phyloP scores from a whole-genome alignment of 1,284 basidiomycete genomes.

The Phylloboletellus chloephorus region DNA sequence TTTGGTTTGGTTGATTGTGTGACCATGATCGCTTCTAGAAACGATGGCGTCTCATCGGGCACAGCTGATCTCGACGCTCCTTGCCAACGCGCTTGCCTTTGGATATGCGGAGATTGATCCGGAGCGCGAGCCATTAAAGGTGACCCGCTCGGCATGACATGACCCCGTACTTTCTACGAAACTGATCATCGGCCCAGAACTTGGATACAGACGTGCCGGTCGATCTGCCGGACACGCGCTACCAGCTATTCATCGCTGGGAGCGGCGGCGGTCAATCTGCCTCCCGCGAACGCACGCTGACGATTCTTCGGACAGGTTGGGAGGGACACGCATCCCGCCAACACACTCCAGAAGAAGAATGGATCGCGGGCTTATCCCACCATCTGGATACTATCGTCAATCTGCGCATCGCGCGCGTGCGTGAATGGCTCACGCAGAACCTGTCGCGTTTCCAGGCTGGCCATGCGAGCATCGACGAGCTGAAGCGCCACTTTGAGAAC shows the following conservation, averaged over 20 bases:
- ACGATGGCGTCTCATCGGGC: constrained; percentile 52
- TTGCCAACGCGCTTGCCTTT: constrained; percentile 42
- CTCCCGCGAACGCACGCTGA: constrained; percentile 31
- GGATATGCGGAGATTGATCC: constrained; percentile 44
- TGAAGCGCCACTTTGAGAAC: constrained; percentile 43
- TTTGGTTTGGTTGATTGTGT: neutral
- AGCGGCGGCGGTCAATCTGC: constrained; percentile 16
- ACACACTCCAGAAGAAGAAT: constrained; percentile 34
- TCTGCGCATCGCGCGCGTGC: constrained; percentile 41
- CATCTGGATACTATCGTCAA: constrained; percentile 39
- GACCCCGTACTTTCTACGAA: accelerated
- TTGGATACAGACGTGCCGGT: constrained; percentile 43
- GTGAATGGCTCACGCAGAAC: constrained; percentile 47
- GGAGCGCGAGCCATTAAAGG: constrained; percentile 47
- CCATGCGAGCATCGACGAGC: constrained; percentile 41
- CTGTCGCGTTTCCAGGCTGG: constrained; percentile 40
- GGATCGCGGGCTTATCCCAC: constrained; percentile 35
- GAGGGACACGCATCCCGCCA: constrained; percentile 28
- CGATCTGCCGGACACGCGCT: constrained; percentile 32
- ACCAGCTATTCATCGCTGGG: constrained; percentile 35
- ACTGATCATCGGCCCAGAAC: constrained; percentile 34
- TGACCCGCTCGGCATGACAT: constrained; percentile 11
- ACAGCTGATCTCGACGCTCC: constrained; percentile 37
- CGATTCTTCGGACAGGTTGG: constrained; percentile 34
- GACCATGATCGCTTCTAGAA: constrained; percentile 34